Evolutionary conservation across 345 rosid genomes (phyloP).

Genomic region (Boechera retrofracta): DNA sequence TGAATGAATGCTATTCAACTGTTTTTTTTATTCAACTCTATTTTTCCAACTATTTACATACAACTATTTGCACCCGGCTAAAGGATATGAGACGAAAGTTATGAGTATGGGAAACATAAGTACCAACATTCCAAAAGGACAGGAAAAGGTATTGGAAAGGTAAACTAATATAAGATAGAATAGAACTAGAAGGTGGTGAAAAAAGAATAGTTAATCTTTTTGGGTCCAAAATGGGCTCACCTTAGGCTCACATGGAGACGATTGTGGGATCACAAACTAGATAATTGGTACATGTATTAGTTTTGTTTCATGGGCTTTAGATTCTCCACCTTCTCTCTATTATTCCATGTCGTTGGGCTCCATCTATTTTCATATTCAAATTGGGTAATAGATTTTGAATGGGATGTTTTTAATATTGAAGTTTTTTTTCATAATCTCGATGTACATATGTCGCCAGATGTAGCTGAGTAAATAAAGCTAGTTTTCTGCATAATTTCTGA

Average conservation of each 20-base stretch:
- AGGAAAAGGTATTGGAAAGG: not conserved
- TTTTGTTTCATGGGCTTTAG: conserved; percentile 12
- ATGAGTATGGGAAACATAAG: too few relatives aligned
- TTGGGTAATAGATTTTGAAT: not conserved
- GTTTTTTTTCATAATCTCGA: too few relatives aligned
- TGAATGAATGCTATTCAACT: too few relatives aligned
- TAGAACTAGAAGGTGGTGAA: too few relatives aligned
- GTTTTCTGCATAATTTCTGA: too few relatives aligned
- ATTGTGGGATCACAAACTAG: not conserved
- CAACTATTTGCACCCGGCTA: too few relatives aligned
- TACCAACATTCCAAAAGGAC: not conserved
- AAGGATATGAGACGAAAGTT: too few relatives aligned
- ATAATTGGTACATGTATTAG: not conserved
- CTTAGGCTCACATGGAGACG: not conserved
- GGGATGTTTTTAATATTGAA: not conserved
- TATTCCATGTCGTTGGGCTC: not conserved
- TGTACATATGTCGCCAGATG: too few relatives aligned
- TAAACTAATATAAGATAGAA: not conserved
- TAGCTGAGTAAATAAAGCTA: too few relatives aligned
- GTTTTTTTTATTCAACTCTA: too few relatives aligned
- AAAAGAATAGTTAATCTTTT: too few relatives aligned
- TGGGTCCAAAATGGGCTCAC: conserved; percentile 15
- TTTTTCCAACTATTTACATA: too few relatives aligned
- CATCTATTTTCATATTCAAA: not conserved
- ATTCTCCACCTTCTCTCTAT: not conserved